These are phyloP conservation scores for Striga hermonthica DNA, from an alignment of 305 asterid genomes.

Conservation along the genomic window DNA sequence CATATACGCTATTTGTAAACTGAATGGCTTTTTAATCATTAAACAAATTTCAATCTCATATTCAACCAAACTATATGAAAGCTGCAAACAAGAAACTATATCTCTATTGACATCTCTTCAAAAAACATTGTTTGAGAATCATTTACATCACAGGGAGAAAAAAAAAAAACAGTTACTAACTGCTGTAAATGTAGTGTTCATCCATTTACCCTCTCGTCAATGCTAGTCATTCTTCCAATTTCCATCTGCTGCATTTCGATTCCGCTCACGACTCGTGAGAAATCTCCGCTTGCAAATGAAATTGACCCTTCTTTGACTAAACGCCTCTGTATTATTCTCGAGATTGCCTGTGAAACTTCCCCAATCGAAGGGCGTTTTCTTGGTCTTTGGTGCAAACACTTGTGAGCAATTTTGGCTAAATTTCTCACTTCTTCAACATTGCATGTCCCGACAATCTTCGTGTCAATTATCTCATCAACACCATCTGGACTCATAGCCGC, in stretches of 20 bases:
- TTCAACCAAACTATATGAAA: too few species aligned
- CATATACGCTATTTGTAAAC: too few species aligned
- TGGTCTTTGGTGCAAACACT: conserved; percentile 64
- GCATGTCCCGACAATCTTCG: conserved; percentile 62
- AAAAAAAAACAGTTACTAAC: too few species aligned
- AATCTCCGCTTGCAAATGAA: conserved; percentile 64
- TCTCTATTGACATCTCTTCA: too few species aligned
- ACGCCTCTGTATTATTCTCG: conserved; percentile 63
- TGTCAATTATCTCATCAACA: conserved; percentile 84
- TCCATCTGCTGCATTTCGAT: conserved; percentile 74
- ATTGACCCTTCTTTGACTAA: conserved; percentile 57
- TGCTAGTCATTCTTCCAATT: conserved; percentile 55
- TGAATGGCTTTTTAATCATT: too few species aligned
- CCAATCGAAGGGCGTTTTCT: conserved; percentile 79
- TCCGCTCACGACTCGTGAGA: conserved; percentile 59
- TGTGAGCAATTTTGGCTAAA: conserved; percentile 69
- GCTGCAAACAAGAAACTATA: too few species aligned
- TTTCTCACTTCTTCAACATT: conserved; percentile 63
- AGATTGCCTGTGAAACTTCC: conserved; percentile 78
- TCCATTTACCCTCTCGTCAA: conserved; percentile 37
- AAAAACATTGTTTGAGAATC: too few species aligned
- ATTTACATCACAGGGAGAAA: too few species aligned
- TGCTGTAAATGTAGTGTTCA: conserved; percentile 13
- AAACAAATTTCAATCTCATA: too few species aligned
- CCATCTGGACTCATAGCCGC: conserved; percentile 95